phyloP scores from a whole-genome alignment of 108 stramenopile genomes.

The Skeletonema tropicum region DNA sequence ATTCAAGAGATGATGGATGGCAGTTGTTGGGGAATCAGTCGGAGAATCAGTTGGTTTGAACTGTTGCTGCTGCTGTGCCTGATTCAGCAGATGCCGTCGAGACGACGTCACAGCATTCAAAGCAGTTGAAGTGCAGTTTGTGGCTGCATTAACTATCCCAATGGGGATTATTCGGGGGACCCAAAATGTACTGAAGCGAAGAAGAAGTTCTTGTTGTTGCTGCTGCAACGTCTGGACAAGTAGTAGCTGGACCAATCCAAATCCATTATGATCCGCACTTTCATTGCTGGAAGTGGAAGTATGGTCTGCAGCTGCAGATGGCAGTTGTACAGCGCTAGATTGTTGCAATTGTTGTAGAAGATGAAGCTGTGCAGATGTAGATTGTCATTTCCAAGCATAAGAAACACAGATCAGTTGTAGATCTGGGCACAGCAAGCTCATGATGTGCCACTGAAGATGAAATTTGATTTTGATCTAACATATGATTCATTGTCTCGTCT shows the following conservation, averaged over 20 bases:
- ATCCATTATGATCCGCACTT: neutral
- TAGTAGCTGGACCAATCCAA: neutral
- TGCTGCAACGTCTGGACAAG: neutral
- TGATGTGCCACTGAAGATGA: too few relatives aligned
- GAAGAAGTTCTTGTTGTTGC: too few relatives aligned
- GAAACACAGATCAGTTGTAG: too few relatives aligned
- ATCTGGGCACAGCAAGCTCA: too few relatives aligned
- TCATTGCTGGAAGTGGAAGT: neutral
- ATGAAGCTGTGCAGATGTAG: too few relatives aligned
- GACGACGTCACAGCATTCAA: too few relatives aligned
- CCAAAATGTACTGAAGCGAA: neutral
- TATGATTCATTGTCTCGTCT: too few relatives aligned
- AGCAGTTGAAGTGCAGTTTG: neutral
- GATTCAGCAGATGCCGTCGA: neutral
- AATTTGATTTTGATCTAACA: too few relatives aligned
- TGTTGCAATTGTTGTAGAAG: neutral
- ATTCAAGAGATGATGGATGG: too few relatives aligned
- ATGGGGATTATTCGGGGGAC: neutral
- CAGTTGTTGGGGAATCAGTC: too few relatives aligned
- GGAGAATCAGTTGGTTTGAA: too few relatives aligned
- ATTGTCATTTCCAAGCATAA: too few relatives aligned
- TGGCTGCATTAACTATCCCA: neutral
- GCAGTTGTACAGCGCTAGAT: neutral
- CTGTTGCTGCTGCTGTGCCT: neutral
- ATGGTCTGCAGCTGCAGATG: neutral